Percentiles rank a stretch among this genome's conserved stretches.
Conservation (phyloP, 345 rosid species). For the Ailanthus altissimus region DNA sequence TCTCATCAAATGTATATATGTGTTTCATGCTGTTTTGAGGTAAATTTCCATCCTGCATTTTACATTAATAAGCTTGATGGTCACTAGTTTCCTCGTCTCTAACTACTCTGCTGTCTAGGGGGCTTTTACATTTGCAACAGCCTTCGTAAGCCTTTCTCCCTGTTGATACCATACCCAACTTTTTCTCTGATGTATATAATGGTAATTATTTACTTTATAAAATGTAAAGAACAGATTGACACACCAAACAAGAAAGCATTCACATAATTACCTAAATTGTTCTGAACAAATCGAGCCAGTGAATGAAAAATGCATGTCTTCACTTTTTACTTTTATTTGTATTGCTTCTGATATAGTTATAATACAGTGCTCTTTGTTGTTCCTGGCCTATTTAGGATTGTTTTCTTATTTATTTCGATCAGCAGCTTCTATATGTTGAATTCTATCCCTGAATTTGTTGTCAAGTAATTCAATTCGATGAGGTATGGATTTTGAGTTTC, state of each 20-base stretch:
- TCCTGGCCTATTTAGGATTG: background rate
- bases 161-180: background rate
- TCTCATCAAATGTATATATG: constrained; percentile 8
- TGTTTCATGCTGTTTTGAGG: constrained; percentile 23
- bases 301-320: background rate
- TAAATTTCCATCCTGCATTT: constrained; percentile 18
- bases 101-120: background rate
- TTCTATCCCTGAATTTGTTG: background rate
- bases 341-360: background rate
- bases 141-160: background rate
- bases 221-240: background rate
- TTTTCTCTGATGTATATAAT: background rate
- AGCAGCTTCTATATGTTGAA: background rate
- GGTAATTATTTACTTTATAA: background rate
- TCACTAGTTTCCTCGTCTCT: background rate
- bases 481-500: constrained; percentile 21
- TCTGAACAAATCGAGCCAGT: background rate
- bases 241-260: background rate
- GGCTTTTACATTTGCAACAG: background rate
- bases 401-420: background rate
- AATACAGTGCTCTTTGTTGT: background rate
- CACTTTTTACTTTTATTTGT: background rate
- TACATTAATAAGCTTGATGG: constrained; percentile 15
- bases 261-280: no score
- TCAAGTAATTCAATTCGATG: background rate